Conservation (phyloP, 2,329 filamentous ascomycete genomes). For the Pestalotiopsis sp. region DNA sequence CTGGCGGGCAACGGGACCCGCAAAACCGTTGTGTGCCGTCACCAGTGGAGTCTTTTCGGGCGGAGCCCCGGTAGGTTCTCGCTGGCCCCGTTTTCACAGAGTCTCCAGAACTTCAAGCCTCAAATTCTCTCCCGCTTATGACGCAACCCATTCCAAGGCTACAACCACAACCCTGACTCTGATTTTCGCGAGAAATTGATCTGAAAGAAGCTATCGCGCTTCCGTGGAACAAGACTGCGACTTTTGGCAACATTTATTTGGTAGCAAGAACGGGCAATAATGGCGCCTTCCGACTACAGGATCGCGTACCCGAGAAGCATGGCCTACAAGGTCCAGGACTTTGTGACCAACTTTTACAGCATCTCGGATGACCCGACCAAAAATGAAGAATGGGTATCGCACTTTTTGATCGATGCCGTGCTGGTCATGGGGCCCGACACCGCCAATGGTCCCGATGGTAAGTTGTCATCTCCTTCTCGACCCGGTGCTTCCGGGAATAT, state of each 20-base stretch:
- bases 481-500: neutral
- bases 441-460: constrained; percentile 38
- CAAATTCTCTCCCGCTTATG: too few species aligned
- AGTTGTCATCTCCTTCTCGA: constrained; percentile 6
- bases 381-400: constrained; percentile 46
- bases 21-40: too few species aligned
- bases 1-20: too few species aligned
- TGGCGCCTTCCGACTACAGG: constrained; percentile 20
- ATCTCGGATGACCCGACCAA: constrained; percentile 43
- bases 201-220: too few species aligned
- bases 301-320: constrained; percentile 29
- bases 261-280: neutral
- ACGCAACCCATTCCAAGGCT: too few species aligned
- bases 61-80: too few species aligned
- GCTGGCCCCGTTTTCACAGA: too few species aligned
- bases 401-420: constrained; percentile 43
- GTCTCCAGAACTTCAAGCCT: too few species aligned
- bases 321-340: constrained; percentile 26
- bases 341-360: constrained; percentile 47
- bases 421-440: constrained; percentile 43
- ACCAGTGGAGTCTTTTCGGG: too few species aligned
- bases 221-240: too few species aligned
- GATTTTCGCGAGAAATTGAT: too few species aligned
- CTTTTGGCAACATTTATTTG: neutral
- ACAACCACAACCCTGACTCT: too few species aligned